Evolutionary conservation across 2,329 filamentous ascomycete genomes (phyloP), one percentile per base, ranked within the genome.

Genomic region (Harringtonia aguacate): DNA sequence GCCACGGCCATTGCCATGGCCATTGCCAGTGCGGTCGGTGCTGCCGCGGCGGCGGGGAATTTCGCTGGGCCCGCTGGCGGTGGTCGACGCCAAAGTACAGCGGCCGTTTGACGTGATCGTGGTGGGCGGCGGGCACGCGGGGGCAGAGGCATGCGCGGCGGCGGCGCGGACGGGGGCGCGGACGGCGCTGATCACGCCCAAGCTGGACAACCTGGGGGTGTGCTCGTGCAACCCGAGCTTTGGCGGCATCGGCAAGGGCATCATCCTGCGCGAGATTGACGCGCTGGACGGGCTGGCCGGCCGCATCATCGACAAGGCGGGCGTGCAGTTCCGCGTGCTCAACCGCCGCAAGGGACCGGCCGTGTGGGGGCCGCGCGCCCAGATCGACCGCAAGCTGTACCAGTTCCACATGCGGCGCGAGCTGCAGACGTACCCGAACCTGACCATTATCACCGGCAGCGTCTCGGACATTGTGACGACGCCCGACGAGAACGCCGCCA

Each of bases 171-270:
- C 85, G 15, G 92, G 92, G 42, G 92, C 90, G 40, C 80, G 81
- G 55, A 97, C 92, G 35, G 90, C 84, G 2, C 75, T 98, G 52
- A 73, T 98, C 39, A 98, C 92, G 2, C 92, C 90, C 3, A 87
- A 84, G 48, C 63, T 86, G 46, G 81, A 89, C 47, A 95, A 95
- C 55, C 79, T 97, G 18, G 90, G 90, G 44, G 86, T 92, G 27
- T 97, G 90, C 66, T 95, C 89, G 30, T 97, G 90, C 67, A 97
- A 97, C 60, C 90, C 90, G 2, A 94, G 87, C 51, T 94, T 98
- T 58, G 92, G 92, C 33, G 92, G 92, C n/a, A 97, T 98, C 54
- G 92, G 92, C 36, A 98, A 98, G 61, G 92, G 92, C 15, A 97
- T 86, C 10, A 95, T 98, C 69, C 70, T 98, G 41, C 81, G 90